Evolutionary conservation across 352 stramenopile species (phyloP).

Genomic region (Phytopythium ostracodes): DNA sequence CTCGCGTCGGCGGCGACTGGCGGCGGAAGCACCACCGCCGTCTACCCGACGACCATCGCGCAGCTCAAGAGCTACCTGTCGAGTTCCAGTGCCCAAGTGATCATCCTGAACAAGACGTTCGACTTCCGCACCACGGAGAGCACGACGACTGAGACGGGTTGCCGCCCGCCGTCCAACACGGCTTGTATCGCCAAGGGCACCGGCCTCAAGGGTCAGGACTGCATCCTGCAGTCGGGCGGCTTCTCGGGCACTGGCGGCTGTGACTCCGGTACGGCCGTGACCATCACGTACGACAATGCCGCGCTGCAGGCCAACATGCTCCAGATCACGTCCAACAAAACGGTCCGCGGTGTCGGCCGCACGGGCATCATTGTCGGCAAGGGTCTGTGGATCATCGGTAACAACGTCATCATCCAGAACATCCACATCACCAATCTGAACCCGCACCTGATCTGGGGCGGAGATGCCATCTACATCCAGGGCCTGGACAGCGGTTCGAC

Average conservation of each 20-base stretch:
- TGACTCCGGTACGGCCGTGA: conserved; percentile 22
- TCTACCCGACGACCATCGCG: conserved; percentile 22
- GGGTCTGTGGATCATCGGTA: conserved; percentile 13
- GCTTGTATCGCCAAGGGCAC: conserved; percentile 23
- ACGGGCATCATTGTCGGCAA: conserved; percentile 14
- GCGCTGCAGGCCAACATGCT: conserved; percentile 11
- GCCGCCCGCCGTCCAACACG: conserved; percentile 13
- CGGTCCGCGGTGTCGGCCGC: conserved; percentile 9
- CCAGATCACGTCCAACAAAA: conserved; percentile 19
- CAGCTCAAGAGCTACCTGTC: conserved; percentile 19
- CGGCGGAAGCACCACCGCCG: conserved; percentile 13
- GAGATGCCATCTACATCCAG: conserved; percentile 31
- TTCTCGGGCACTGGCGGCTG: conserved; percentile 37
- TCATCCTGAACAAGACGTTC: conserved; percentile 18
- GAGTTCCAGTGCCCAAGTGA: conserved; percentile 3
- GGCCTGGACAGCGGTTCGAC: conserved; percentile 13
- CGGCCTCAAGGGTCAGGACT: conserved; percentile 23
- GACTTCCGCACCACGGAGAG: conserved; percentile 14
- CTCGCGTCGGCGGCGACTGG: conserved; percentile 15
- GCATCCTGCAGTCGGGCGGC: conserved; percentile 25
- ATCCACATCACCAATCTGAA: conserved; percentile 38
- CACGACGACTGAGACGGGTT: conserved; percentile 15
- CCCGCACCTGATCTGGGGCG: conserved; percentile 32
- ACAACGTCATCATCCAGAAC: conserved; percentile 37
- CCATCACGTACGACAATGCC: conserved; percentile 37